These are phyloP conservation scores for Aspergillus sclerotioniger DNA, from an alignment of 495 filamentous ascomycete genomes.

Conservation along the genomic window DNA sequence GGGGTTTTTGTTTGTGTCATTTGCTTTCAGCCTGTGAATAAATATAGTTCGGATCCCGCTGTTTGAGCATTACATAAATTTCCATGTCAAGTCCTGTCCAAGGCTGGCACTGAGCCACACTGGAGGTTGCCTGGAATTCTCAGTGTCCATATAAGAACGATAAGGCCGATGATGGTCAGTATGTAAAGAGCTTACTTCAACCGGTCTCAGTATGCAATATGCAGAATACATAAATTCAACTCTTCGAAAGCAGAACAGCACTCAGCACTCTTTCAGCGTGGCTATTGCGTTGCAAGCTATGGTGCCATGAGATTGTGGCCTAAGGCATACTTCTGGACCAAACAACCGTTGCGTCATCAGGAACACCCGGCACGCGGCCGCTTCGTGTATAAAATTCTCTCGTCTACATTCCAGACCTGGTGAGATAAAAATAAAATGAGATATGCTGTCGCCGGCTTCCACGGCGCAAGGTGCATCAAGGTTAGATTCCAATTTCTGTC, in stretches of 20 bases:
- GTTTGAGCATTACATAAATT: constrained; percentile 4
- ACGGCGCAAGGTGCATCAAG: background rate
- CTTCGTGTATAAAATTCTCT: background rate
- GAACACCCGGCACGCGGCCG: background rate
- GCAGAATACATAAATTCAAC: too few species aligned
- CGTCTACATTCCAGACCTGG: background rate
- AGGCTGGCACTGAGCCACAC: background rate
- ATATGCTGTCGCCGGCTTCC: constrained; percentile 15
- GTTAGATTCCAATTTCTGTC: background rate
- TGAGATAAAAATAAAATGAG: constrained; percentile 20
- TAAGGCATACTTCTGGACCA: background rate
- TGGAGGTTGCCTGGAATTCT: background rate
- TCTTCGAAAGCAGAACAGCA: too few species aligned
- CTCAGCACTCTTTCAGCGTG: too few species aligned
- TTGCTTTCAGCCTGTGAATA: constrained; percentile 21
- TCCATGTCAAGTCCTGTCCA: background rate
- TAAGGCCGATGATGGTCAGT: background rate
- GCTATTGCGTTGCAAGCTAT: too few species aligned
- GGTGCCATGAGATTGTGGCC: background rate
- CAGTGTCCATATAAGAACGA: background rate
- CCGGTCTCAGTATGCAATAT: too few species aligned
- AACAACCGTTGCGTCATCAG: constrained; percentile 2
- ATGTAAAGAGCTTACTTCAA: background rate
- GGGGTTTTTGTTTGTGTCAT: constrained; percentile 13
- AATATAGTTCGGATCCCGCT: constrained; percentile 13